Base-by-base conservation (phyloP, 306 rosid genomes). In the Sechiopsis laciniata region DNA sequence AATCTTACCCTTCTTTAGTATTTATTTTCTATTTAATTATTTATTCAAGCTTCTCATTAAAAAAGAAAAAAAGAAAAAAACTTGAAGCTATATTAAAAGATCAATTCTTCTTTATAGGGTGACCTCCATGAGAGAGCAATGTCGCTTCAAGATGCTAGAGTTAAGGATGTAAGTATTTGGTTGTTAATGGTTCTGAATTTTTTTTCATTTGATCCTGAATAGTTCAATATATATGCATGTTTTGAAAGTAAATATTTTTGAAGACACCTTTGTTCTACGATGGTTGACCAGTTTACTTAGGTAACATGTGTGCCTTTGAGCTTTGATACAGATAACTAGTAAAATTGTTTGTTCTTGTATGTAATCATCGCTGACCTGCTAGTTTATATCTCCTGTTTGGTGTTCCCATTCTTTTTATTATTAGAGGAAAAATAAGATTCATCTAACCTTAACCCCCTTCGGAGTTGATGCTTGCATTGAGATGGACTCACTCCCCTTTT, bases 91-190 rank as follows among this genome's bases (percentile, higher is more conserved):
- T 68, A 78, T 79, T 57, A 74, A 88, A 82, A 70, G 74, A 76
- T 52, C 55, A 13, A 42, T 82, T 63, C 73, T 75, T 71, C n/a
- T 57, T 78, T 84, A 79, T 74, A 95, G 99, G 99, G 99, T 77
- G 95, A 95, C 82, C 75, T 95, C 83, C 97, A 91, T 72, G 99
- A 91, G 78, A 95, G 88, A 80, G 92, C 97, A 29, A 75, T 80
- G 79, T 80, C 54, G 11, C 90, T 95, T 52, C 99, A 91, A 85
- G 89, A 85, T 13, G 99, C 82, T 75, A 87, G 99, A 83, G 99
- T 95, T 53, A 95, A 95, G 80, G 99, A 95, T 81, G 99, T 95
- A 82, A 89, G 95, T 84, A 77, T 52, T 70, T 70, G 74, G 15
- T 9, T 70, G 74, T 8, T 24, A 22, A 8, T 14, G 4, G 42